Conservation (phyloP, 805 yeast species). For the Myxozyma lipomycoides region DNA sequence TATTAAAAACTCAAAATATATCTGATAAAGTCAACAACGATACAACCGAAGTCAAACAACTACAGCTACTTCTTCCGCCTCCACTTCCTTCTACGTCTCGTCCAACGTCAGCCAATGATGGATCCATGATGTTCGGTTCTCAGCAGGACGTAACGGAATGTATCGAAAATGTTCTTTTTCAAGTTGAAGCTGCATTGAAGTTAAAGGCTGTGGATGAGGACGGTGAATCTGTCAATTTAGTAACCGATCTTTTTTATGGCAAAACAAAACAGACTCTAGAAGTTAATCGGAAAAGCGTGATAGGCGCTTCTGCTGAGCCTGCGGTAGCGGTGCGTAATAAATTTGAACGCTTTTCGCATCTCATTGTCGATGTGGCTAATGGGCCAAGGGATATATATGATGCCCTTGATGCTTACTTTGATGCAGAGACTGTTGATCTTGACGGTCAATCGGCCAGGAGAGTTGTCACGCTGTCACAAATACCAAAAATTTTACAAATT, state of each 20-base stretch:
- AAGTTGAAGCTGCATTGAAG: constrained; percentile 79
- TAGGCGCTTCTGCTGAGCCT: constrained; percentile 25
- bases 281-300: constrained; percentile 15
- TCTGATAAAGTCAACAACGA: background rate
- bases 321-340: constrained; percentile 34
- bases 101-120: constrained; percentile 6
- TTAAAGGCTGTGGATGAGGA: constrained; percentile 58
- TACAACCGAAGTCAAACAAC: background rate
- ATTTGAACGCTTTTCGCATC: constrained; percentile 71
- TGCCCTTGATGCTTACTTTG: constrained; percentile 79
- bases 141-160: constrained; percentile 99
- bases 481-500: constrained; percentile 82
- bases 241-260: constrained; percentile 81
- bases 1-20: background rate
- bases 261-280: constrained; percentile 70
- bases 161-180: constrained; percentile 87
- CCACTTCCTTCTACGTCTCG: constrained; percentile 1
- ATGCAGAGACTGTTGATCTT: constrained; percentile 62
- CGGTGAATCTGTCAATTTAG: constrained; percentile 80
- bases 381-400: constrained; percentile 88
- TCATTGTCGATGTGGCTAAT: constrained; percentile 80
- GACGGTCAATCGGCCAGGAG: constrained; percentile 70
- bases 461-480: constrained; percentile 60
- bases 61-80: constrained; percentile 9
- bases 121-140: constrained; percentile 44